These are phyloP conservation scores for Pseudomassariella vexata DNA, from an alignment of 2,329 filamentous ascomycete genomes.

Conservation along the genomic window DNA sequence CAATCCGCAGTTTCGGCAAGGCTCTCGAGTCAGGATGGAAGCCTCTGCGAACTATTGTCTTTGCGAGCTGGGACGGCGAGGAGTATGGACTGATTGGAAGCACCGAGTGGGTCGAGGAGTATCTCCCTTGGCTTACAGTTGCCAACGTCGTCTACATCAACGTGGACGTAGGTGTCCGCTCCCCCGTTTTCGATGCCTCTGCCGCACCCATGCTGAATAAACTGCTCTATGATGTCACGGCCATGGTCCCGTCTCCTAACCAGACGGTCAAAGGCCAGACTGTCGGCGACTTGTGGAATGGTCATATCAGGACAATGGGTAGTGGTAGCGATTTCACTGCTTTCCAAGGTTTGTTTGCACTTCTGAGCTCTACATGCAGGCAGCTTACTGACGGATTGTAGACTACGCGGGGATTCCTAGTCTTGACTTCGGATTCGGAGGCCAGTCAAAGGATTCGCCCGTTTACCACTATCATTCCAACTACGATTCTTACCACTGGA, in stretches of 20 bases:
- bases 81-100: slow-evolving; percentile 84
- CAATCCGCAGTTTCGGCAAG: slow-evolving; percentile 66
- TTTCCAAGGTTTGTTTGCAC: slow-evolving; percentile 71
- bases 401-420: slow-evolving; percentile 61
- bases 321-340: slow-evolving; percentile 71
- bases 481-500: slow-evolving; percentile 88
- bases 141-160: slow-evolving; percentile 80
- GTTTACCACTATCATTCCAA: slow-evolving; percentile 86
- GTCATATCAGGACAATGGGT: slow-evolving; percentile 59
- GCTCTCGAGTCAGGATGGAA: slow-evolving; percentile 71
- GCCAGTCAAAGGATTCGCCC: slow-evolving; percentile 35
- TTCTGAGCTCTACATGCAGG: too few species aligned
- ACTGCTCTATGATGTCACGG: slow-evolving; percentile 62
- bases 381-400: too few species aligned
- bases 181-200: slow-evolving; percentile 55
- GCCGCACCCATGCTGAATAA: slow-evolving; percentile 74
- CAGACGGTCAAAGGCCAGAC: slow-evolving; percentile 67
- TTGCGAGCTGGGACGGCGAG: slow-evolving; percentile 77
- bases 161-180: slow-evolving; percentile 68
- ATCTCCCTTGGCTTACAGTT: slow-evolving; percentile 70
- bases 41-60: slow-evolving; percentile 83
- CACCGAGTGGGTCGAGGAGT: slow-evolving; percentile 92
- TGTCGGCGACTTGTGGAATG: slow-evolving; percentile 61
- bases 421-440: slow-evolving; percentile 56
- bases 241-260: slow-evolving; percentile 63